These are phyloP conservation scores for Pleurotus djamor DNA, from an alignment of 768 basidiomycete genomes.

Conservation along the genomic window DNA sequence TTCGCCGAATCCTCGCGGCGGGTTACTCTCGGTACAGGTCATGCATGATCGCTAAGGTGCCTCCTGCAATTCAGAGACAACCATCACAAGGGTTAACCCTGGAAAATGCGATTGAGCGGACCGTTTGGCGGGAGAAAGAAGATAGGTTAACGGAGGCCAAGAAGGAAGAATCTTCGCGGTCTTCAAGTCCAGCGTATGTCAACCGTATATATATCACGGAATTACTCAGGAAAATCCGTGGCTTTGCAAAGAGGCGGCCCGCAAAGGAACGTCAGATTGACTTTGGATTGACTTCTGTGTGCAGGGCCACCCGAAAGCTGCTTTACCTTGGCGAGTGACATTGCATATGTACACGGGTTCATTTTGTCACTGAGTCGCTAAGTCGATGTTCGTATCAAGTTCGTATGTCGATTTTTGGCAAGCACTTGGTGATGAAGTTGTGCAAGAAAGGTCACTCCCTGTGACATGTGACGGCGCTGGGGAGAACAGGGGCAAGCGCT, in stretches of 20 bases:
- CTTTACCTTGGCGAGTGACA: too few relatives aligned
- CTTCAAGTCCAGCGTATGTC: not conserved
- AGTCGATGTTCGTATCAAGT: too few relatives aligned
- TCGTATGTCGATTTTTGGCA: too few relatives aligned
- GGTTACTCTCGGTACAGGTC: not conserved
- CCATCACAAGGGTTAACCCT: not conserved
- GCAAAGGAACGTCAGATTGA: not conserved
- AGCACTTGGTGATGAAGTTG: too few relatives aligned
- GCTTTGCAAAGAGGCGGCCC: not conserved
- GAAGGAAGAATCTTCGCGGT: not conserved
- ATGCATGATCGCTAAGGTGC: not conserved
- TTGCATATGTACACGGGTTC: too few relatives aligned
- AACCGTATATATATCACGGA: not conserved
- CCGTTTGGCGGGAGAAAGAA: not conserved
- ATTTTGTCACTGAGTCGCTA: too few relatives aligned
- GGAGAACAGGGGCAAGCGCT: not conserved
- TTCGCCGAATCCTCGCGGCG: slow-evolving; percentile 2
- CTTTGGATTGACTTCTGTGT: too few relatives aligned
- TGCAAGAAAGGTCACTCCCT: too few relatives aligned
- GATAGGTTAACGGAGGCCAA: not conserved
- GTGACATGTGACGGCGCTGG: too few relatives aligned
- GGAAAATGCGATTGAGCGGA: not conserved
- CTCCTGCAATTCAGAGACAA: not conserved
- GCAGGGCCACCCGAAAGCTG: too few relatives aligned
- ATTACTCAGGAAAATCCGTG: slow-evolving; percentile 1